These are phyloP conservation scores for Trichosanthes truncata DNA, from an alignment of 306 rosid genomes.

Conservation along the genomic window DNA sequence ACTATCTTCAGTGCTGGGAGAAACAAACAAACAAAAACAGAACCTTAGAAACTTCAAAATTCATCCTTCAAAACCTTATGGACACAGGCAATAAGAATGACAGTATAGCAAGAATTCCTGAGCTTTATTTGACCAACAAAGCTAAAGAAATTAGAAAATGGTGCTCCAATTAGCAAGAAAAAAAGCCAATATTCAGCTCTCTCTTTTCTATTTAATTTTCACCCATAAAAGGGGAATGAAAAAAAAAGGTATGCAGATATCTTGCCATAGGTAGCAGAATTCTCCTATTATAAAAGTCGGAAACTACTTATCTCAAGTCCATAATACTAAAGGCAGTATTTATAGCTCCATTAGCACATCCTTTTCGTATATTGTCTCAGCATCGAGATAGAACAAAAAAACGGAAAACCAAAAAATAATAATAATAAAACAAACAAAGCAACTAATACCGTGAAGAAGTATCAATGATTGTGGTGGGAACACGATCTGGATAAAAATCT, in stretches of 20 bases:
- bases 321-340: neutral
- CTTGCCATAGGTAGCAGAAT: neutral
- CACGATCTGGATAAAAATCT: slow-evolving; percentile 83
- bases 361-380: neutral
- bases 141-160: neutral
- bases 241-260: neutral
- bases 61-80: neutral
- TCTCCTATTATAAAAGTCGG: neutral
- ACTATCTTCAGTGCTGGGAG: slow-evolving; percentile 55
- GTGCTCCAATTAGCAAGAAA: neutral
- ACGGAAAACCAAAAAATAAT: neutral
- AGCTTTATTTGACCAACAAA: neutral
- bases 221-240: neutral
- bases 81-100: neutral
- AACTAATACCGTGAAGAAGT: slow-evolving; percentile 69
- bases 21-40: slow-evolving; percentile 8
- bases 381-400: neutral
- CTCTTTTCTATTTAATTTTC: neutral
- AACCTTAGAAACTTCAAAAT: neutral
- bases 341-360: neutral
- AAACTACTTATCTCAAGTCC: neutral
- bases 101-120: neutral
- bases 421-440: neutral
- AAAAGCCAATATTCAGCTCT: neutral
- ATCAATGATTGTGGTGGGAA: slow-evolving; percentile 81